Conservation (phyloP, 352 stramenopile species). For the Sclerospora graminicola region DNA sequence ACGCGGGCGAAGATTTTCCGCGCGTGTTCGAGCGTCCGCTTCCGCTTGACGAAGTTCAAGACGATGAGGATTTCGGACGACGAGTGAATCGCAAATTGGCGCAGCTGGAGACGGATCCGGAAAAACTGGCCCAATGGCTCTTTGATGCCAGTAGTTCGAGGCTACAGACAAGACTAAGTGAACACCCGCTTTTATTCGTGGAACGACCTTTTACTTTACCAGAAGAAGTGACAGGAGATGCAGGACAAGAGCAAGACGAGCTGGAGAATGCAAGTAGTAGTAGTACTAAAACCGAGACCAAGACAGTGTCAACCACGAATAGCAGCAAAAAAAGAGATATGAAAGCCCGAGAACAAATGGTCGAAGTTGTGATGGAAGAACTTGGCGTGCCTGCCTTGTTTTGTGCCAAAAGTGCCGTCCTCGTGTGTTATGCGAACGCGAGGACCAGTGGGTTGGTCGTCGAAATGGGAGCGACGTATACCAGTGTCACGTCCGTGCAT, state of each 20-base stretch:
- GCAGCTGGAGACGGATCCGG: constrained; percentile 42
- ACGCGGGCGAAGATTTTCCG: constrained; percentile 82
- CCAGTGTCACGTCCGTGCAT: constrained; percentile 65
- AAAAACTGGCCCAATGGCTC: constrained; percentile 60
- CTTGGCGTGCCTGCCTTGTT: constrained; percentile 65
- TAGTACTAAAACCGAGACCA: constrained; percentile 1
- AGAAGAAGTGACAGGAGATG: constrained; percentile 23
- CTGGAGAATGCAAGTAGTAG: constrained; percentile 5
- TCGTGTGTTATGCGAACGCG: constrained; percentile 77
- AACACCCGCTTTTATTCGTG: constrained; percentile 56
- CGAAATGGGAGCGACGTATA: constrained; percentile 70
- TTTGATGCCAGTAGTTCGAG: constrained; percentile 36
- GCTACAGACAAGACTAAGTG: constrained; percentile 45
- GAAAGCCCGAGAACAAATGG: constrained; percentile 45
- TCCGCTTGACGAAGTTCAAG: constrained; percentile 4
- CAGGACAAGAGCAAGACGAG: constrained; percentile 10
- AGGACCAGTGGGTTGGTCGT: constrained; percentile 71
- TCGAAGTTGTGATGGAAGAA: constrained; percentile 81
- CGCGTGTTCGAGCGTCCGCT: constrained; percentile 52
- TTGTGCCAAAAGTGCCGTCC: constrained; percentile 69
- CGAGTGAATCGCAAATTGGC: constrained; percentile 16
- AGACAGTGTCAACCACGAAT: constrained; percentile 8
- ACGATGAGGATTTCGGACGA: constrained; percentile 9
- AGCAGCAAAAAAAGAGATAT: constrained; percentile 48
- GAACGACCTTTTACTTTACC: constrained; percentile 54